Base-by-base conservation (phyloP, 2,329 filamentous ascomycete species). In the Ophiostoma ips region DNA sequence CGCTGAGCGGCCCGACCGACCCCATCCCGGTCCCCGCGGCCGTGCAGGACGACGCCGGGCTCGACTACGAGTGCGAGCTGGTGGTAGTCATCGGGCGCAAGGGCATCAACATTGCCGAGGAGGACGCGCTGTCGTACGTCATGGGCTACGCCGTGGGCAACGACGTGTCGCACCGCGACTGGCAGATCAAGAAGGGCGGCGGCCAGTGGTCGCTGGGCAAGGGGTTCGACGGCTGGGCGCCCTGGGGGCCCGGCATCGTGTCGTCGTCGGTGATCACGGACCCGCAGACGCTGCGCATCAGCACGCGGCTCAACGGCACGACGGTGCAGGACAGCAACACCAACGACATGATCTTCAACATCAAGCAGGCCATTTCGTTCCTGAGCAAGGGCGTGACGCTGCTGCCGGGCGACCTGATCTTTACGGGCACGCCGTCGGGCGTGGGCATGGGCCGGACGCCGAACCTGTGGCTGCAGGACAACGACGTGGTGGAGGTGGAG, bases 41-140 rank as follows among this genome's bases (percentile, higher is more conserved):
- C 53, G 83, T 81, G 0, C 84, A 87, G 63, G 71, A 81, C 53
- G 71, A 70, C 45, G 67, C 69, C n/a, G 79, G 80, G 0, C 66
- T 87, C 16, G 85, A 89, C 65, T 89, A 89, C 64, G 85, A 90
- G 66, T 86, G 83, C 62, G 85, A 90, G 66, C 72, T 90, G 7
- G 81, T 87, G 13, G 71, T 79, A 35, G 70, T 89, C 9, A 86
- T 89, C 55, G 82, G 83, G 21, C 82, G 80, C 63, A 68, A 74
- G 53, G 82, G 79, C 53, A 65, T 68, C 40, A 73, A 87, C 60
- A 79, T 89, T 12, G 63, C 77, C 1, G 81, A 84, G 64, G 68
- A 70, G 1, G 64, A 76, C 19, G 84, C 84, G 0, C 67, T 88
- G n/a, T 68, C 81, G 48, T 81, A 85, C 58, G 81, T 89, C 3